Base-by-base conservation (phyloP, 345 rosid genomes). In the Zanthoxylum bungeanum region DNA sequence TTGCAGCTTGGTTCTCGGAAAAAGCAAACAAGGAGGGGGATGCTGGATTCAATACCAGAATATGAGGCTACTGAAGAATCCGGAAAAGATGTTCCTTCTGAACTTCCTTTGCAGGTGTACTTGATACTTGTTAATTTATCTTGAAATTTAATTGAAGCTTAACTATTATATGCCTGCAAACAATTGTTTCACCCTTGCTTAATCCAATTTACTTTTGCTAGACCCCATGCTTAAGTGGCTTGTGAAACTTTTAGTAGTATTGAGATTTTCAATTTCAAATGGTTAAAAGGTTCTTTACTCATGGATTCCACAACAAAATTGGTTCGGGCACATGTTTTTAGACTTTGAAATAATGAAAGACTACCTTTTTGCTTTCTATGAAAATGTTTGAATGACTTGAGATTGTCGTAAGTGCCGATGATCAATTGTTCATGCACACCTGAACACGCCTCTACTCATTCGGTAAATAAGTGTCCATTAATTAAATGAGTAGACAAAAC, bases 21-120 rank as follows among this genome's bases (percentile, higher is more conserved):
- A 86, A 93, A 90, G 75, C 93, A 86, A 4, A 70, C 56, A 19
- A 83, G 85, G 78, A 88, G 79, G 73, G 84, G 87, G 60, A 80
- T 70, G 46, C 75, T 93, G 75, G 94, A 82, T 70, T 75, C 94
- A 1, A 93, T 93, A 36, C 98, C 97, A 0, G 98, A 93, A 82
- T 73, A 82, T 64, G 93, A 84, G 66, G 62, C 85, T 4, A 73
- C 77, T 44, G 90, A n/a, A n/a, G n/a, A 84, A 75, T 70, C 79
- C 53, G 89, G 83, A 61, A 81, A 79, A 60, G 80, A 70, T 33
- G 71, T 16, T 47, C 72, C 76, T 36, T 74, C 82, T 25, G 75
- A 49, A 30, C 84, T 83, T 77, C 78, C 79, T 73, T 66, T 84
- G 66, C 90, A 85, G 98, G 98, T 96, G 97, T 92, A 87, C 49